Evolutionary conservation across 2,329 filamentous ascomycete genomes (phyloP).

Genomic region (Epichloe uncinata): DNA sequence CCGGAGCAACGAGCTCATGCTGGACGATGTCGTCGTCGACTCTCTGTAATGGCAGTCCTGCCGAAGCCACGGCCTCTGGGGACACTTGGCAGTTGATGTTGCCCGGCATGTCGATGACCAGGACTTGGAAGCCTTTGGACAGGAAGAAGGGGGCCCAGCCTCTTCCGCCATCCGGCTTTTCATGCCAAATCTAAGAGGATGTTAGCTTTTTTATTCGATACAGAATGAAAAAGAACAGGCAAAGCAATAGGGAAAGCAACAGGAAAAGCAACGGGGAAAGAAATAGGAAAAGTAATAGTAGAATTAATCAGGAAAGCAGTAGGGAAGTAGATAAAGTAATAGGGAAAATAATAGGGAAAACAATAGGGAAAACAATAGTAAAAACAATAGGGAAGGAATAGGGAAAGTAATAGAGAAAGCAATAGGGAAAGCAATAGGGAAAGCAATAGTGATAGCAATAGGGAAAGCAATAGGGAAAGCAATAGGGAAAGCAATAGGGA

Average conservation of each 20-base stretch:
- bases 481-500: no score
- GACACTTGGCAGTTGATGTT: neutral
- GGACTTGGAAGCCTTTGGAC: constrained; percentile 26
- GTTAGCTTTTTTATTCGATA: neutral
- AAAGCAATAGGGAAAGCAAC: no score
- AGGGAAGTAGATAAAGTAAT: no score
- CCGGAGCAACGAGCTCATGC: constrained; percentile 20
- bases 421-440: no score
- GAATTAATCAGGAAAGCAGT: accelerated
- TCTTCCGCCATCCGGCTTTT: constrained; percentile 31
- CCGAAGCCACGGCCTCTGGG: no score
- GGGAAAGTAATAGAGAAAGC: no score
- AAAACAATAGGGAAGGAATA: no score
- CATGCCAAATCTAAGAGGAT: constrained; percentile 21
- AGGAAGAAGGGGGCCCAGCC: constrained; percentile 35
- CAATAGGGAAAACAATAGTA: accelerated
- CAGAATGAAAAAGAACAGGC: no score
- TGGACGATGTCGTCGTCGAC: constrained; percentile 12
- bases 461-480: accelerated
- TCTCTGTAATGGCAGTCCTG: neutral
- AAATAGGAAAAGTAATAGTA: accelerated
- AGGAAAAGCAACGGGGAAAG: no score
- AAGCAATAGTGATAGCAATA: no score
- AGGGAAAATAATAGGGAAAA: no score
- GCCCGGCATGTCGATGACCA: constrained; percentile 27